Evolutionary conservation across 2,329 filamentous ascomycete genomes (phyloP).

Genomic region (Colletotrichum sp.): DNA sequence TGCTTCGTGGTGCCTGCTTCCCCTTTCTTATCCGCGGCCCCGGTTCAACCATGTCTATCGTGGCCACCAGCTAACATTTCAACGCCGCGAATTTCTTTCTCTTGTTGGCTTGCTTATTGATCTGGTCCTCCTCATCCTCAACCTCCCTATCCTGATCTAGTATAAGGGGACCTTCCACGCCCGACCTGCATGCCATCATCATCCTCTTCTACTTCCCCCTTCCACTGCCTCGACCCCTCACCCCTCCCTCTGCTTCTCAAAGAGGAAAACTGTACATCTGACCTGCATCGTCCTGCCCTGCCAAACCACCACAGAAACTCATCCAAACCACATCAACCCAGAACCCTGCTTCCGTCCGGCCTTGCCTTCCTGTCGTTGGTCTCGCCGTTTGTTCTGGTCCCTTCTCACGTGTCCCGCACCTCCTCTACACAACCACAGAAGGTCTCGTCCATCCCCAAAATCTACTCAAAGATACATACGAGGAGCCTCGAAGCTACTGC

Average conservation of each 20-base stretch:
- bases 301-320: not conserved
- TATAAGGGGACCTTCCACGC: slow-evolving; percentile 8
- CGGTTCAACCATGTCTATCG: not conserved
- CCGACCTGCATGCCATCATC: slow-evolving; percentile 10
- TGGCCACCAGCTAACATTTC: not conserved
- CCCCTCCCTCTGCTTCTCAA: slow-evolving; percentile 10
- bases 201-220: not conserved
- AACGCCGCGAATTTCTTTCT: not conserved
- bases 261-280: slow-evolving; percentile 16
- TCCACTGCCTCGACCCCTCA: slow-evolving; percentile 7
- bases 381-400: not conserved
- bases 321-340: not conserved
- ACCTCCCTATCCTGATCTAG: slow-evolving; percentile 16
- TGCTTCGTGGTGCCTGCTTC: not conserved
- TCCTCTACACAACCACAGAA: not conserved
- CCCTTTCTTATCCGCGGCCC: not conserved
- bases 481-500: slow-evolving; percentile 17
- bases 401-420: slow-evolving; percentile 14
- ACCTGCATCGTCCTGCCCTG: slow-evolving; percentile 15
- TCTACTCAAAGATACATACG: not conserved
- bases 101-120: not conserved
- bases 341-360: not conserved
- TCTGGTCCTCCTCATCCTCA: not conserved
- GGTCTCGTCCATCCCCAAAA: not conserved
- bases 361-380: not conserved